Evolutionary conservation across 805 yeast genomes (phyloP).

Genomic region (Yamadazyma sp.): DNA sequence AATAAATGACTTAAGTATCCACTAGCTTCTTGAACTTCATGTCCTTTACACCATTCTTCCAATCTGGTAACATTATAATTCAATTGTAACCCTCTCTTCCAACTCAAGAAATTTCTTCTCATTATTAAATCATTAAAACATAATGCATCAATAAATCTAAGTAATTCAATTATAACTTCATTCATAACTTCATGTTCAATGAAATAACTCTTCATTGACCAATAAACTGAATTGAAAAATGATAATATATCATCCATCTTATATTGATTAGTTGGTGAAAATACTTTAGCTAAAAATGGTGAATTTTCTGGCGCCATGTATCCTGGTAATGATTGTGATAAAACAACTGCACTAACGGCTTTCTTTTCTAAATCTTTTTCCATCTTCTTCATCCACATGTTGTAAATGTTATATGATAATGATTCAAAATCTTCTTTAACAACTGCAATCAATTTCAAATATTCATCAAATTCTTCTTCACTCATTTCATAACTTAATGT

Average conservation of each 20-base stretch:
- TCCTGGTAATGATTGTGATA: conserved; percentile 94
- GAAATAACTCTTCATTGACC: conserved; percentile 90
- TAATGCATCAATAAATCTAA: conserved; percentile 83
- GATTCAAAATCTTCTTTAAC: conserved; percentile 94
- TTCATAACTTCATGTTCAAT: conserved; percentile 82
- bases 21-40: conserved; percentile 84
- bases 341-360: conserved; percentile 91
- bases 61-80: conserved; percentile 94
- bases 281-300: conserved; percentile 80
- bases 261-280: conserved; percentile 65
- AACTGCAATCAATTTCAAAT: conserved; percentile 81
- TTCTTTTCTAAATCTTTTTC: conserved; percentile 87
- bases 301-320: conserved; percentile 82
- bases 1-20: conserved; percentile 79
- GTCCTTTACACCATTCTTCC: conserved; percentile 98
- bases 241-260: conserved; percentile 94
- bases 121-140: conserved; percentile 94
- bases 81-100: conserved; percentile 97
- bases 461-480: conserved; percentile 85
- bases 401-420: conserved; percentile 88
- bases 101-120: conserved; percentile 90
- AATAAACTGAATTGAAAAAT: conserved; percentile 83
- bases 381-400: conserved; percentile 95
- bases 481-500: conserved; percentile 79
- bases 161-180: conserved; percentile 77